Conservation (phyloP, 345 rosid genomes). For the Melaleuca alternifolia region DNA sequence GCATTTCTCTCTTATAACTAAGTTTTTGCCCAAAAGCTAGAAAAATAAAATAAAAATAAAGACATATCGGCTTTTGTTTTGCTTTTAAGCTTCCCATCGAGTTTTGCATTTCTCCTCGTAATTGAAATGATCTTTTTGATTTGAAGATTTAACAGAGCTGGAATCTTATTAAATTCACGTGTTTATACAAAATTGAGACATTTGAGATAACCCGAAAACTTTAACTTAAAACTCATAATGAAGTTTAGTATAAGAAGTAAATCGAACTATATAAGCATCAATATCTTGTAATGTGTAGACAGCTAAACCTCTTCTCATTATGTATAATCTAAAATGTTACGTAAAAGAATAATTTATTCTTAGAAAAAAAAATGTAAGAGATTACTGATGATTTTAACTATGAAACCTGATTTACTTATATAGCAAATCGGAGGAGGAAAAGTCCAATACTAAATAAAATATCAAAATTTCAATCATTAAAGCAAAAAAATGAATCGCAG, state of each 20-base stretch:
- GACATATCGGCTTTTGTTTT: too few relatives aligned
- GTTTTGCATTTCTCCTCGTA: too few relatives aligned
- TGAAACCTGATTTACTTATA: rapidly evolving
- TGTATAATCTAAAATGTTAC: rapidly evolving
- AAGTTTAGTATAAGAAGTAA: background rate
- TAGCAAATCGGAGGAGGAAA: background rate
- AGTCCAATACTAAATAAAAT: background rate
- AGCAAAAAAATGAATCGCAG: too few relatives aligned
- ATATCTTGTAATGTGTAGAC: rapidly evolving
- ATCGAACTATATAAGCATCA: rapidly evolving
- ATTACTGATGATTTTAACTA: background rate
- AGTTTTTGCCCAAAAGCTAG: too few relatives aligned
- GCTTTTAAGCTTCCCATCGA: too few relatives aligned
- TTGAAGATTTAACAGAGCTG: too few relatives aligned
- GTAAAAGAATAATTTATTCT: background rate
- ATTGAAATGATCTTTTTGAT: too few relatives aligned
- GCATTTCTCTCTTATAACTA: too few relatives aligned
- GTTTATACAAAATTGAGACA: background rate
- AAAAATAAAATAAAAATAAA: too few relatives aligned
- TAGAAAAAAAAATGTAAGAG: rapidly evolving
- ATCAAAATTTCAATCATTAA: too few relatives aligned
- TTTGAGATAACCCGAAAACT: background rate
- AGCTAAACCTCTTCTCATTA: rapidly evolving
- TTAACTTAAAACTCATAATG: background rate
- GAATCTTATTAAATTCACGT: too few relatives aligned